Base-by-base conservation (phyloP, 208 protist species). In the Crithidia thermophila region DNA sequence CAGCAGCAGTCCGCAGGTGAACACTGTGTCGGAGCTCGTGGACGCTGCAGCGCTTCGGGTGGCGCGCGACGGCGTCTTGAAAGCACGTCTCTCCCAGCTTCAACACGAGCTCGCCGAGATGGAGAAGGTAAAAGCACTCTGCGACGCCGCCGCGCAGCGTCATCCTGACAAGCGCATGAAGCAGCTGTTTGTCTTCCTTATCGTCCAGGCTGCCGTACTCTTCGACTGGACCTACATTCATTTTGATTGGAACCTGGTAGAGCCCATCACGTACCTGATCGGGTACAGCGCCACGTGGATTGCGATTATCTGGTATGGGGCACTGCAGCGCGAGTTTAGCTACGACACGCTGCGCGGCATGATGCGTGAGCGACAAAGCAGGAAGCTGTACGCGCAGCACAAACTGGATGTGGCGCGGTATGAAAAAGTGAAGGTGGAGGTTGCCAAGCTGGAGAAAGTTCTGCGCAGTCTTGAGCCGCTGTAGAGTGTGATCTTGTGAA, bases 221-320 rank as follows among this genome's bases (percentile, higher is more conserved):
- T 93, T 90, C 47, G 81, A 91, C 62, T 93, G 90, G 84, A 88
- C 84, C 11, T 95, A 92, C 61, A 64, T 95, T 37, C 81, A 84
- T 43, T 95, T 93, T 72, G 86, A 91, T 55, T 95, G 90, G 90
- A 91, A 83, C 50, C 71, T 93, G n/a, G 82, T 90, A 50, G 91
- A 96, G 80, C 91, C 91, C 30, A 94, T 96, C 50, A 94, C 91
- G 31, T 96, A 94, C 60, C 52, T 96, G 36, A 33, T 93, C 23
- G 82, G 85, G 10, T 91, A 91, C 74, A 76, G 73, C 49, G 79
- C 47, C n/a, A 84, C 84, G 36, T 96, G 91, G 87, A 49, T 92
- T 25, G 73, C 65, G 11, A 69, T 94, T 34, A 69, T 75, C 33
- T 92, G 82, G 74, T 93, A 92, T 47, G 74, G 77, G 20, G 71